Evolutionary conservation across 768 basidiomycete species (phyloP).

Genomic region (Kwoniella mangroviensis): DNA sequence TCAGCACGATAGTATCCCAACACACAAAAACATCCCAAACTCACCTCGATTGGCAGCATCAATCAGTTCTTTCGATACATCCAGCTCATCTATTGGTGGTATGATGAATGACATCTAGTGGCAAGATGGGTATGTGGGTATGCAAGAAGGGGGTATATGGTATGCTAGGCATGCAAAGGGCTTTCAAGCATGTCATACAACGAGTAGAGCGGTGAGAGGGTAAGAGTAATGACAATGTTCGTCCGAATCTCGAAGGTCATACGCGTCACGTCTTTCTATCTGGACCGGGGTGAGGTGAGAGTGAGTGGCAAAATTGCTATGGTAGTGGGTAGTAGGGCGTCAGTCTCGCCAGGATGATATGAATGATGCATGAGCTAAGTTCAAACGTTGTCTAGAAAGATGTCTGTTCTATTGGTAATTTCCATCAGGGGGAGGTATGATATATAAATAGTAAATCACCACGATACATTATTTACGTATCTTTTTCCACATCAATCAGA

Average conservation of each 20-base stretch:
- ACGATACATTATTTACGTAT: no score
- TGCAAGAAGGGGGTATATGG: not conserved
- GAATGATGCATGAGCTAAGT: no score
- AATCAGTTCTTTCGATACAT: conserved; percentile 27
- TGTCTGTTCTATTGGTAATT: no score
- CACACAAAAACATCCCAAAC: conserved; percentile 7
- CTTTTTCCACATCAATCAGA: not conserved
- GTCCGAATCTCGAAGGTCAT: conserved; percentile 8
- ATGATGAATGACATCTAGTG: conserved; percentile 37
- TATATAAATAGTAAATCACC: no score
- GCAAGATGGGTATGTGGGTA: not conserved
- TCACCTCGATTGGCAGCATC: conserved; percentile 43
- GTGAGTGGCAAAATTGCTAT: conserved; percentile 12
- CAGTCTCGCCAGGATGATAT: no score
- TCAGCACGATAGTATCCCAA: conserved; percentile 6
- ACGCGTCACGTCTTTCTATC: conserved; percentile 11
- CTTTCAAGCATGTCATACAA: not conserved
- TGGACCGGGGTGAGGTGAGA: not conserved
- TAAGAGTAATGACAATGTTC: conserved; percentile 2
- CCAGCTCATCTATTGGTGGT: conserved; percentile 33
- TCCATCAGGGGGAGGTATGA: no score
- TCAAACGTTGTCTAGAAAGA: no score
- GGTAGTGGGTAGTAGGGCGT: not conserved
- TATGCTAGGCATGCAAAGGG: not conserved
- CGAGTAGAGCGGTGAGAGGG: no score